Evolutionary conservation across 345 rosid genomes (phyloP), one percentile per base, ranked within the genome.

Genomic region (Durio zibethinus): DNA sequence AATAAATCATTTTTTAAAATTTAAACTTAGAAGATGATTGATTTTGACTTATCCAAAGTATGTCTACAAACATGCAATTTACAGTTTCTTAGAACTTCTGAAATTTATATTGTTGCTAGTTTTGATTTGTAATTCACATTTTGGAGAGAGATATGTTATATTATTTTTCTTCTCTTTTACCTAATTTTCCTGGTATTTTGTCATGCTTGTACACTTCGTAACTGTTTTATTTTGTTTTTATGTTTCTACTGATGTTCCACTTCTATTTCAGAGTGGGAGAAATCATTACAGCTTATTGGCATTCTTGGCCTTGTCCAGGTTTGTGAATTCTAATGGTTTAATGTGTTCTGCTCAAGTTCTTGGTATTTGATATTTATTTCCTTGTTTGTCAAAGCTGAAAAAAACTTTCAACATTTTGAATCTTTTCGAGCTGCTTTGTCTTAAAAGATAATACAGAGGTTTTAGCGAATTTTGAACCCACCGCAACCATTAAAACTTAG

Each of bases 231-330:
- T 68, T 14, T 29, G 1, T 60, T 14, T 48, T 75, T 18, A 47
- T 60, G 57, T 31, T 25, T 16, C 31, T 25, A 45, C 54, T 25
- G 38, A 68, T 78, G 76, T 53, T 72, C 65, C 36, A 6, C 60
- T 18, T 70, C 62, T 48, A 74, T 31, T 72, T 76, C 94, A 95
- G 99, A 91, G 80, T 95, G 98, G 97, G 98, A 95, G 87, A 89
- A 80, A 84, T 88, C 96, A 12, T 80, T 95, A 77, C 99, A 95
- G 84, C 68, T 93, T 68, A 86, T 95, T 79, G 99, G 86, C 79
- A 74, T 93, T 62, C 10, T 93, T 75, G 97, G 99, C 77, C 81
- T 95, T 10, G 79, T 88, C 72, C 93, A 72, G 98, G 99, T 92
- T 91, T 43, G 56, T 11, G 14, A 42, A 62, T 27, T 63, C 54